Percentiles rank a stretch among this genome's conserved stretches.
Evolutionary conservation across 177 flowering plant species (phyloP).

Genomic region (Vitis hybrid): DNA sequence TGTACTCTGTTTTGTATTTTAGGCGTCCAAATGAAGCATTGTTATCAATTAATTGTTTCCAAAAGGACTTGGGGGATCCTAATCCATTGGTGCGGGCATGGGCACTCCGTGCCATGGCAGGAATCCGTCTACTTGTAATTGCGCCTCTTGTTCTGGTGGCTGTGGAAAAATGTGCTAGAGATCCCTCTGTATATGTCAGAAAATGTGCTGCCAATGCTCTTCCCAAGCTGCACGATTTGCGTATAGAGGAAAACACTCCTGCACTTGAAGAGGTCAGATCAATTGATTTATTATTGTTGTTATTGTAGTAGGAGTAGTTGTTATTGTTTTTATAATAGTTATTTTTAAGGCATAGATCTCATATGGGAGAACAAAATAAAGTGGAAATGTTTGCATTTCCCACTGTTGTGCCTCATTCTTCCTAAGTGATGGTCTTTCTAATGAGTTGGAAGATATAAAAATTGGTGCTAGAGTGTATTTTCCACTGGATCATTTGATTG

Average conservation of each 20-base stretch:
- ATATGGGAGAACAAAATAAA: not conserved
- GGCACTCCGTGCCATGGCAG: slow-evolving; percentile 99
- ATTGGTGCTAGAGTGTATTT: no score
- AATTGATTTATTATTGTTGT: not conserved
- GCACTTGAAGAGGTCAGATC: slow-evolving; percentile 76
- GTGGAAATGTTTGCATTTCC: not conserved
- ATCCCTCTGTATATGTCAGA: slow-evolving; percentile 93
- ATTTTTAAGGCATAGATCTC: not conserved
- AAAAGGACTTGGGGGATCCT: slow-evolving; percentile 90
- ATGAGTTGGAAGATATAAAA: not conserved
- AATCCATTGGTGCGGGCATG: slow-evolving; percentile 98
- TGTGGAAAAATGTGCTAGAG: slow-evolving; percentile 84
- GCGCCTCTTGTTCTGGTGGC: slow-evolving; percentile 89
- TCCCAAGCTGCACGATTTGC: slow-evolving; percentile 87
- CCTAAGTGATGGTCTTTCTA: not conserved
- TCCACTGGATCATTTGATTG: no score
- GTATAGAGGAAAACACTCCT: slow-evolving; percentile 63
- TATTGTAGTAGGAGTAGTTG: not conserved
- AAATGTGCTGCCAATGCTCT: slow-evolving; percentile 99
- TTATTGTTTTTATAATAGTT: not conserved
- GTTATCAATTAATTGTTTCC: slow-evolving; percentile 93
- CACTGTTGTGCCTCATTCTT: not conserved
- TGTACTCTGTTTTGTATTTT: slow-evolving; percentile 11
- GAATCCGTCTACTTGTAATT: slow-evolving; percentile 86
- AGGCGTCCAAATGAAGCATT: slow-evolving; percentile 99